Conservation (phyloP, 129 eudicot genomes). For the Tagetes patula region DNA sequence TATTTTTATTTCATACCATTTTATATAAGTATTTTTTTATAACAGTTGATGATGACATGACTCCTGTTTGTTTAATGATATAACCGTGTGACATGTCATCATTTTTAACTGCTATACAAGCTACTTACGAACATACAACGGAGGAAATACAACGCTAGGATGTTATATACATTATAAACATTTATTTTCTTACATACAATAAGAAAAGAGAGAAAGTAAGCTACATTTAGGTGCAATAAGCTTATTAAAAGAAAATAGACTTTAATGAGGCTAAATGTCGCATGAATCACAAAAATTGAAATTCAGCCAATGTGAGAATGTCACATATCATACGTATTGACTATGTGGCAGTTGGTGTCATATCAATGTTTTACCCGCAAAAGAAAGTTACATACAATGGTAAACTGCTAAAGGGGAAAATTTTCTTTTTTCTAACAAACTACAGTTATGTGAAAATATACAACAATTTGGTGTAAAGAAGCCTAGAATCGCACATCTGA, state of each 20-base stretch:
- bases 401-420: not conserved
- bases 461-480: not conserved
- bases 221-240: not conserved
- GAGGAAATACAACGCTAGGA: not conserved
- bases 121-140: too few species aligned
- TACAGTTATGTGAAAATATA: not conserved
- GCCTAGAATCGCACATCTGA: not conserved
- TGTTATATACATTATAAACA: not conserved
- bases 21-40: not conserved
- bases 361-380: not conserved
- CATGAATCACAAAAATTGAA: not conserved
- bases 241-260: not conserved
- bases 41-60: not conserved
- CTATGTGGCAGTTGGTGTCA: not conserved
- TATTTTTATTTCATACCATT: not conserved
- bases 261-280: not conserved
- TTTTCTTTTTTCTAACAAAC: not conserved
- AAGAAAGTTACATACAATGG: not conserved
- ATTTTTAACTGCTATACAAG: not conserved
- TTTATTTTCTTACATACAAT: not conserved
- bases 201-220: not conserved
- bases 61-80: not conserved
- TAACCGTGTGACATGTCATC: not conserved
- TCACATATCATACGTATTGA: not conserved
- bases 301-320: not conserved